Conservation (phyloP, 352 stramenopile species). For the Globisporangium paroecandrum region DNA sequence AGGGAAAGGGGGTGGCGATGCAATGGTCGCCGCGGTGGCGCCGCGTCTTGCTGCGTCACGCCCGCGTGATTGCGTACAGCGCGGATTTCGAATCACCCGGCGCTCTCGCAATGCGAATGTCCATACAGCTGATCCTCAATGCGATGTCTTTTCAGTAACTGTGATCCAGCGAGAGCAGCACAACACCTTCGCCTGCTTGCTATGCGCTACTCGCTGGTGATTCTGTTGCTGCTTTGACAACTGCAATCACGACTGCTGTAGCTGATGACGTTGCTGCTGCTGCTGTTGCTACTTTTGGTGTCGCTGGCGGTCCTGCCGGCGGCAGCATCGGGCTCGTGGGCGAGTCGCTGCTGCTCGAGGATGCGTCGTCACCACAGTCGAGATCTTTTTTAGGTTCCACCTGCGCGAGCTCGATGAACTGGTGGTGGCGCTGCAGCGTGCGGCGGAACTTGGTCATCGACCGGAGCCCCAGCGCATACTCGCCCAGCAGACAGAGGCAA, state of each 20-base stretch:
- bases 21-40: not conserved
- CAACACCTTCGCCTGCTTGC: not conserved
- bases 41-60: not conserved
- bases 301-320: not conserved
- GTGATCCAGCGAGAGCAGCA: not conserved
- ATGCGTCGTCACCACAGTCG: not conserved
- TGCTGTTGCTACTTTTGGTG: not conserved
- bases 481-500: slow-evolving; percentile 38
- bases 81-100: not conserved
- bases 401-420: slow-evolving; percentile 39
- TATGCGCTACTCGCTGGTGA: not conserved
- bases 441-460: slow-evolving; percentile 38
- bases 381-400: slow-evolving; percentile 24
- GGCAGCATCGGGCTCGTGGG: not conserved
- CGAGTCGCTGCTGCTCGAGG: not conserved
- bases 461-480: slow-evolving; percentile 42
- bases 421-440: slow-evolving; percentile 20
- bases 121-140: not conserved
- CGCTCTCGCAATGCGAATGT: not conserved
- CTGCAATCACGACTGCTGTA: too few relatives aligned
- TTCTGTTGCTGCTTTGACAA: not conserved
- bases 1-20: not conserved
- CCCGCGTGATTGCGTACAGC: slow-evolving; percentile 2
- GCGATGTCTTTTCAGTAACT: not conserved
- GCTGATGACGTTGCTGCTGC: not conserved